phyloP scores from a whole-genome alignment of 495 filamentous ascomycete genomes.

The Aspergillus egyptiacus region DNA sequence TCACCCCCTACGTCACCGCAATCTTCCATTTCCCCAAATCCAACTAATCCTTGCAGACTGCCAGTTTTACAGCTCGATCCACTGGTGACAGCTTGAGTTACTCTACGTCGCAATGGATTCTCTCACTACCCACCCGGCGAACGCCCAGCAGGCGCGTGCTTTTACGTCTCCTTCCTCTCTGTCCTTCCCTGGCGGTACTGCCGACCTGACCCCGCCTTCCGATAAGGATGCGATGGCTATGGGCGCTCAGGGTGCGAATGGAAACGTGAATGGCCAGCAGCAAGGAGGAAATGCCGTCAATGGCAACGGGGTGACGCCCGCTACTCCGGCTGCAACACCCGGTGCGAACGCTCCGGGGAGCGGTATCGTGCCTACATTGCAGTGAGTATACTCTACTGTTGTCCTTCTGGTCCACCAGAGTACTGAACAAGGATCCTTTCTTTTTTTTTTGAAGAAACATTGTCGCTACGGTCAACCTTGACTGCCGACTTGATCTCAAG shows the following conservation, averaged over 20 bases:
- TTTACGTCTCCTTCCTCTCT: slow-evolving; percentile 86
- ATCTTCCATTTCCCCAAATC: neutral
- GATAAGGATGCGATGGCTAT: slow-evolving; percentile 52
- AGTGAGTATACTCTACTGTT: slow-evolving; percentile 71
- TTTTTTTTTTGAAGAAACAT: slow-evolving; percentile 75
- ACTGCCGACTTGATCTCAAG: slow-evolving; percentile 97
- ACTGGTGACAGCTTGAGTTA: slow-evolving; percentile 23
- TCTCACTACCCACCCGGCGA: slow-evolving; percentile 84
- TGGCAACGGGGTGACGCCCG: slow-evolving; percentile 86
- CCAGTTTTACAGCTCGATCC: slow-evolving; percentile 16
- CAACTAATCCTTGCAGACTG: slow-evolving; percentile 13
- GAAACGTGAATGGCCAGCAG: slow-evolving; percentile 51
- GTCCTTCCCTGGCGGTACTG: slow-evolving; percentile 79
- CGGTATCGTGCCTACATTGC: slow-evolving; percentile 94
- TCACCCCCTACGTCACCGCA: neutral
- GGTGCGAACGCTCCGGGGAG: slow-evolving; percentile 71
- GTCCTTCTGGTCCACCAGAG: slow-evolving; percentile 42
- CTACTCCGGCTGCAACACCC: slow-evolving; percentile 92
- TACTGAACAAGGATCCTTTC: slow-evolving; percentile 51
- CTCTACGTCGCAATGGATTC: slow-evolving; percentile 62
- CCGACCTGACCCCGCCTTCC: slow-evolving; percentile 72
- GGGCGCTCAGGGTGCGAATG: slow-evolving; percentile 44
- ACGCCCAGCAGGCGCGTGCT: slow-evolving; percentile 81
- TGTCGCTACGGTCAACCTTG: slow-evolving; percentile 97
- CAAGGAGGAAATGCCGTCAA: slow-evolving; percentile 55